Conservation (phyloP, 225 moss, liverwort and hornwort species). For the Anthoceros angustus region DNA sequence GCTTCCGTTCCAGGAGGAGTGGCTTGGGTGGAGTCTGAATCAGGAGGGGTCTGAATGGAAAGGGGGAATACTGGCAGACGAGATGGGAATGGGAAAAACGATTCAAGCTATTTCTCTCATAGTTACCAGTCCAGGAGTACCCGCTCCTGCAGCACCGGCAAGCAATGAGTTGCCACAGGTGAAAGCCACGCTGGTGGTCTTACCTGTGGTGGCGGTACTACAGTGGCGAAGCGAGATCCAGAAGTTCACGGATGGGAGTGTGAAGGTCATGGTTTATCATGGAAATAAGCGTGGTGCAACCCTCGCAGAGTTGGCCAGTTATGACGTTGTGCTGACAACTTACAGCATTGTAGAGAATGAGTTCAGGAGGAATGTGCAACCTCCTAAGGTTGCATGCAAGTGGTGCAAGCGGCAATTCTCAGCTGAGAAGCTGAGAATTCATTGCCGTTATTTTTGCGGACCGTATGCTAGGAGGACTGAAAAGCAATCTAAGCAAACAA, state of each 20-base stretch:
- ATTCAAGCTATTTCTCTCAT: constrained; percentile 54
- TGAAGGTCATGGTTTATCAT: constrained; percentile 45
- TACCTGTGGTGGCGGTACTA: constrained; percentile 44
- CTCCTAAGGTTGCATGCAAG: constrained; percentile 34
- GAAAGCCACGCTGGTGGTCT: constrained; percentile 39
- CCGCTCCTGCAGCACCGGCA: background rate
- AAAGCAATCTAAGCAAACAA: constrained; percentile 41
- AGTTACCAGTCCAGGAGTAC: constrained; percentile 19
- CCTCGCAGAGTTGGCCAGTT: constrained; percentile 22
- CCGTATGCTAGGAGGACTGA: constrained; percentile 31
- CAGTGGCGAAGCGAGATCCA: constrained; percentile 44
- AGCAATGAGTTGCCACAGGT: constrained; percentile 15
- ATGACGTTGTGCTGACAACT: constrained; percentile 41
- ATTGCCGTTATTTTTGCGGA: constrained; percentile 35
- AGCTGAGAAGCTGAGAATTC: constrained; percentile 26
- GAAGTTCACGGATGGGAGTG: constrained; percentile 31
- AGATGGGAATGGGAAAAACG: constrained; percentile 67
- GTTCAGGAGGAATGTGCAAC: constrained; percentile 39
- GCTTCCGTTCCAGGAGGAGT: constrained; percentile 50
- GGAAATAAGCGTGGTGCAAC: constrained; percentile 24
- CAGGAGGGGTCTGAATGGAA: constrained; percentile 27
- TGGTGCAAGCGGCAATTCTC: constrained; percentile 31
- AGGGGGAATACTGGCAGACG: constrained; percentile 53
- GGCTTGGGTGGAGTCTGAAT: constrained; percentile 47
- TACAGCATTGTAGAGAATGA: constrained; percentile 43